Conservation (phyloP, 768 basidiomycete species). For the Coprinellus micaceus region DNA sequence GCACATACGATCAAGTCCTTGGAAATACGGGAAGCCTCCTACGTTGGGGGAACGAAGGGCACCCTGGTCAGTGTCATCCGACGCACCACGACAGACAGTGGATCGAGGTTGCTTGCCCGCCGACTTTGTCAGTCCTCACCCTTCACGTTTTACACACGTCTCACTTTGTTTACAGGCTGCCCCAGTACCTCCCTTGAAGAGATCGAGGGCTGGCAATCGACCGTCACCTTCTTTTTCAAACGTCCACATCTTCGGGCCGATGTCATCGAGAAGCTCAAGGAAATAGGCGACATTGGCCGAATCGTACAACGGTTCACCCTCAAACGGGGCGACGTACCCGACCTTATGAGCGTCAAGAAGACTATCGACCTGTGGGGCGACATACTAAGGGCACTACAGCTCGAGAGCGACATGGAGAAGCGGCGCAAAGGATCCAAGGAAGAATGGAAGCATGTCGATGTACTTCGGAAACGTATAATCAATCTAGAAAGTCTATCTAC, state of each 20-base stretch:
- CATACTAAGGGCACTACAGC: slow-evolving; percentile 46
- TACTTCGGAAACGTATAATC: slow-evolving; percentile 49
- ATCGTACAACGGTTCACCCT: slow-evolving; percentile 75
- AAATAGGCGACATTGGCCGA: slow-evolving; percentile 67
- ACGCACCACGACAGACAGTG: slow-evolving; percentile 73
- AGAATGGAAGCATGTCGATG: slow-evolving; percentile 57
- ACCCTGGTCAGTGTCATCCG: slow-evolving; percentile 73
- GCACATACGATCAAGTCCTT: slow-evolving; percentile 85
- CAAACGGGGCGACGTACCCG: slow-evolving; percentile 60
- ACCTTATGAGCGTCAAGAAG: slow-evolving; percentile 60
- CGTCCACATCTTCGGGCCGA: slow-evolving; percentile 65
- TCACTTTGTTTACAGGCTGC: slow-evolving; percentile 48
- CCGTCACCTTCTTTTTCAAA: slow-evolving; percentile 67
- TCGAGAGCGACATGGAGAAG: slow-evolving; percentile 55
- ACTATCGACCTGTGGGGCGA: slow-evolving; percentile 59
- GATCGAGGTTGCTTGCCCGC: slow-evolving; percentile 67
- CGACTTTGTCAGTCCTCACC: slow-evolving; percentile 65
- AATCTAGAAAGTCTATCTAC: slow-evolving; percentile 49
- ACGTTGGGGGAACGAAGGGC: slow-evolving; percentile 70
- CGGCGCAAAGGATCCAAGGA: slow-evolving; percentile 27
- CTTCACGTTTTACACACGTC: slow-evolving; percentile 20
- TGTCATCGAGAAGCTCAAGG: slow-evolving; percentile 49
- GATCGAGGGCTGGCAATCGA: slow-evolving; percentile 70
- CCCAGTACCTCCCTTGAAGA: slow-evolving; percentile 74
- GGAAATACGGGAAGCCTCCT: slow-evolving; percentile 72